Percentiles rank a stretch among this genome's conserved stretches.
phyloP scores from a whole-genome alignment of 2,329 filamentous ascomycete genomes.

The Verticillium isaacii region DNA sequence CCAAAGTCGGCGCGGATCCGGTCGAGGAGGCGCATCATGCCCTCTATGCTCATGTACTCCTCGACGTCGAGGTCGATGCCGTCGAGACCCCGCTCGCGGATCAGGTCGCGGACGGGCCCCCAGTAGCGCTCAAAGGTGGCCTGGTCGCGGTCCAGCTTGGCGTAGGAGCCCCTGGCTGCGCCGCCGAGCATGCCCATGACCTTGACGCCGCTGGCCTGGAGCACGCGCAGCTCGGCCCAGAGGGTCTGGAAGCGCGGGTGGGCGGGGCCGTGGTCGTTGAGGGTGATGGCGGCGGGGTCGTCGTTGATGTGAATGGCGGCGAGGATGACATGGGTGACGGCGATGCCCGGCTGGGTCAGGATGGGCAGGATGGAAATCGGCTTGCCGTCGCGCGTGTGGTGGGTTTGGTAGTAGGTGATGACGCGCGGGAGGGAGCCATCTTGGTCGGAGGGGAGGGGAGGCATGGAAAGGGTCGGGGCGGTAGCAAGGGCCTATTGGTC shows the following conservation, averaged over 20 bases:
- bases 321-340: conserved; percentile 75
- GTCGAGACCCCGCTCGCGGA: conserved; percentile 58
- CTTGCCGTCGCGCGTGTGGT: conserved; percentile 37
- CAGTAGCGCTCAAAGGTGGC: conserved; percentile 72
- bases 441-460: conserved; percentile 7
- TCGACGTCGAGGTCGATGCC: conserved; percentile 78
- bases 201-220: conserved; percentile 71
- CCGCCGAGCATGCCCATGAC: conserved; percentile 86
- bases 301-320: conserved; percentile 82
- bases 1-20: conserved; percentile 67
- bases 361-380: conserved; percentile 51
- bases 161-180: conserved; percentile 70
- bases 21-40: conserved; percentile 63
- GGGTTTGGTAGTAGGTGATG: conserved; percentile 51
- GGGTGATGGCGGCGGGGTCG: conserved; percentile 58
- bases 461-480: conserved; percentile 1
- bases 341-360: conserved; percentile 39
- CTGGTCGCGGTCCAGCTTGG: conserved; percentile 48
- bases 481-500: too few relatives aligned
- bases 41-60: conserved; percentile 64
- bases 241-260: conserved; percentile 63
- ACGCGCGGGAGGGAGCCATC: conserved; percentile 36
- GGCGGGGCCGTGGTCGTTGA: conserved; percentile 76
- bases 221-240: conserved; percentile 70
- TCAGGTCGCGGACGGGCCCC: conserved; percentile 58